Percentiles rank a stretch among this genome's conserved stretches.
Evolutionary conservation across 1,139 yeast species (phyloP).

Genomic region (Protomyces lactucae-debilis): DNA sequence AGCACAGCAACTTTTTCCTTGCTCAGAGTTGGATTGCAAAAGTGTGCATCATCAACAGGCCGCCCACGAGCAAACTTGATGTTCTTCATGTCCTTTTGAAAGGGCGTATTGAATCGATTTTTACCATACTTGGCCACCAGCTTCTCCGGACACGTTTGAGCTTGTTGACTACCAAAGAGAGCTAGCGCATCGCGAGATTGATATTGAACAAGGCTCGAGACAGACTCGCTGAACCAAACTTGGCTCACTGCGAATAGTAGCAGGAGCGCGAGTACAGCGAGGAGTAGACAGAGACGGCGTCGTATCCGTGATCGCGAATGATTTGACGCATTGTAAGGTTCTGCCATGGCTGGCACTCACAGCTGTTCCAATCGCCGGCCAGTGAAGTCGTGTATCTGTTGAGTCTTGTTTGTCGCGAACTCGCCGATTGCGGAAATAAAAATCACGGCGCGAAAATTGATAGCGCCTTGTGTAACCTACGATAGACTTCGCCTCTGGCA

Average conservation of each 20-base stretch:
- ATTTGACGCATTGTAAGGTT: neutral
- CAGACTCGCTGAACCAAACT: neutral
- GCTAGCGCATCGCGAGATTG: neutral
- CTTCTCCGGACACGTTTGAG: neutral
- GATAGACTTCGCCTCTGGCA: no score
- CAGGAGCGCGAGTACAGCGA: neutral
- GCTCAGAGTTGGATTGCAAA: neutral
- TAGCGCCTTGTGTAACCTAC: no score
- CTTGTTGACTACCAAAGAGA: neutral
- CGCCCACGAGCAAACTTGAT: neutral
- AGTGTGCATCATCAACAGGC: neutral
- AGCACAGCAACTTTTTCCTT: constrained; percentile 8
- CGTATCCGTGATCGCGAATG: neutral
- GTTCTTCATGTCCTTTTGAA: neutral
- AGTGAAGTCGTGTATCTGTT: no score
- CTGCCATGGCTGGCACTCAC: no score
- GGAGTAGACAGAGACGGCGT: neutral
- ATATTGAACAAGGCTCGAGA: neutral
- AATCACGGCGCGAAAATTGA: no score
- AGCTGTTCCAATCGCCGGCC: no score
- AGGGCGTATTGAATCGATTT: neutral
- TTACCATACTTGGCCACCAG: neutral
- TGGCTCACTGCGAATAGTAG: neutral
- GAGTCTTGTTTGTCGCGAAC: no score
- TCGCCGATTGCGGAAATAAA: no score